Evolutionary conservation across 768 basidiomycete species (phyloP).

Genomic region (Daedaleopsis nitida): DNA sequence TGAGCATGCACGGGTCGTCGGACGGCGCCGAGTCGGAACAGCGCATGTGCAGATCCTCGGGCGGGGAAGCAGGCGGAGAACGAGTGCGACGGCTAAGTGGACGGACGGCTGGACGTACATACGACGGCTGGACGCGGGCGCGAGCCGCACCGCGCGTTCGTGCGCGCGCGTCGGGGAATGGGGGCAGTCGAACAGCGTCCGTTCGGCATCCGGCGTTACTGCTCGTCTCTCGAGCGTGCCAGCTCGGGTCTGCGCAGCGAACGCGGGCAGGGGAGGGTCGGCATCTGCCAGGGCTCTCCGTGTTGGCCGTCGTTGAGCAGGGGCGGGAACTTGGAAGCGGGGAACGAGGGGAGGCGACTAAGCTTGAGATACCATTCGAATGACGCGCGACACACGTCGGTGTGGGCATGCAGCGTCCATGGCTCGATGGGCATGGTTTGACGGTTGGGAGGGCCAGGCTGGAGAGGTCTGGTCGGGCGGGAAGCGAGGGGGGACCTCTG

Average conservation of each 20-base stretch:
- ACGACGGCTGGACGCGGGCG: not conserved
- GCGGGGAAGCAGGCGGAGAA: not conserved
- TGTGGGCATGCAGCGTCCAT: not conserved
- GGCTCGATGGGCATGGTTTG: not conserved
- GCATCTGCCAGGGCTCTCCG: not conserved
- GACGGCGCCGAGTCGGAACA: too few relatives aligned
- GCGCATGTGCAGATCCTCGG: not conserved
- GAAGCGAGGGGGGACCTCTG: not conserved
- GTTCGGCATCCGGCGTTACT: not conserved
- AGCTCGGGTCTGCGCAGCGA: not conserved
- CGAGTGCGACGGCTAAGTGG: too few relatives aligned
- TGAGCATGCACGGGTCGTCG: too few relatives aligned
- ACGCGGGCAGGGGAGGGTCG: not conserved
- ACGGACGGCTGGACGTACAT: not conserved
- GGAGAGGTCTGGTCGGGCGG: not conserved
- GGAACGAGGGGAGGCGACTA: not conserved
- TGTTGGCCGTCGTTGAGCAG: not conserved
- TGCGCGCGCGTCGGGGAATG: not conserved
- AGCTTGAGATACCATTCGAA: not conserved
- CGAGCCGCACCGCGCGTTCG: not conserved
- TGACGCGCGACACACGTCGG: not conserved
- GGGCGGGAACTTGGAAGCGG: not conserved
- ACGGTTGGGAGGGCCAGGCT: not conserved
- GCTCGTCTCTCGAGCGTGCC: not conserved
- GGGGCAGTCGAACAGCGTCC: too few relatives aligned